Conservation (phyloP, 2,329 filamentous ascomycete genomes). For the Alternaria metachromatica region DNA sequence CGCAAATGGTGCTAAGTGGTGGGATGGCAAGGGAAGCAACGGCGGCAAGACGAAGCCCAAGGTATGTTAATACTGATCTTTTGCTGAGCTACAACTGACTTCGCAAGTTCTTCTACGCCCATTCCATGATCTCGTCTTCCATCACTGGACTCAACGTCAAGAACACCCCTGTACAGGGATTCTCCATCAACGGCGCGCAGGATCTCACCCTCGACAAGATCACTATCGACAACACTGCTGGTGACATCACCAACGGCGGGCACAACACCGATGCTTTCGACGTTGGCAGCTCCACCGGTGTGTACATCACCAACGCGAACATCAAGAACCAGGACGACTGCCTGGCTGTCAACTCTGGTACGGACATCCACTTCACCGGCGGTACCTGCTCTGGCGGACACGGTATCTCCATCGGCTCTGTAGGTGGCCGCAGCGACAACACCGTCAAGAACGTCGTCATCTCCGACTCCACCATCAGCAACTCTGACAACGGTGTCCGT, state of each 20-base stretch:
- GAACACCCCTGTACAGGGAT: constrained; percentile 63
- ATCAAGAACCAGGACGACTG: constrained; percentile 68
- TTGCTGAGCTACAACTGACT: constrained; percentile 17
- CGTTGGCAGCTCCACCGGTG: constrained; percentile 56
- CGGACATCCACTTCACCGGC: constrained; percentile 46
- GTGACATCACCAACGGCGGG: constrained; percentile 50
- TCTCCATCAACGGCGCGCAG: constrained; percentile 55
- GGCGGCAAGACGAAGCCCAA: constrained; percentile 55
- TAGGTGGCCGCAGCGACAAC: constrained; percentile 65
- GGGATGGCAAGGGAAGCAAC: constrained; percentile 56
- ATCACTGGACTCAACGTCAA: constrained; percentile 60
- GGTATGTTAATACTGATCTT: constrained; percentile 10
- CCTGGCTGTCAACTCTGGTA: constrained; percentile 64
- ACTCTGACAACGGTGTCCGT: constrained; percentile 64
- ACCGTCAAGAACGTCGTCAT: constrained; percentile 62
- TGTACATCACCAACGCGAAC: constrained; percentile 60
- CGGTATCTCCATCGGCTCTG: constrained; percentile 65
- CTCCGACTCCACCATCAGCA: constrained; percentile 54
- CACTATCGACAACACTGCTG: constrained; percentile 65
- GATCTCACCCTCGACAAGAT: constrained; percentile 58
- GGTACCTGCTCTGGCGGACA: constrained; percentile 61
- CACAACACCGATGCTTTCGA: constrained; percentile 67
- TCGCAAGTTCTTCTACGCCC: constrained; percentile 65
- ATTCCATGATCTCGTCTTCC: constrained; percentile 58
- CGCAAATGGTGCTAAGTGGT: constrained; percentile 62